Percentiles rank a stretch among this genome's conserved stretches.
These are phyloP conservation scores for Fusarium sp. DNA, from an alignment of 2,329 filamentous ascomycete species.

Conservation along the genomic window DNA sequence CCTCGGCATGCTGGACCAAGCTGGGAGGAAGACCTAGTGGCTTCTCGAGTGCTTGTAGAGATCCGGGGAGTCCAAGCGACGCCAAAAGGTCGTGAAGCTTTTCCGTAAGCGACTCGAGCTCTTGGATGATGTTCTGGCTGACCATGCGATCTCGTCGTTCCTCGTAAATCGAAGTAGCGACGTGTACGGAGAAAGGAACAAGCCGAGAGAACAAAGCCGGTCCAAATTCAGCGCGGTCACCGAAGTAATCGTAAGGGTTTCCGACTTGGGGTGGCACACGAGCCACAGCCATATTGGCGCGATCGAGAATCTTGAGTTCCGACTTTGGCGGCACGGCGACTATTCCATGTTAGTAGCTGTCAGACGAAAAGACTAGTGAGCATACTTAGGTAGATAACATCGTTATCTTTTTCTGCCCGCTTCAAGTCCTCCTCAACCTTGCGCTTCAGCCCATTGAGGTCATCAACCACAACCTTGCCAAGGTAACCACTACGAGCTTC, in stretches of 20 bases:
- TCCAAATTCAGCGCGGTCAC: slow-evolving; percentile 84
- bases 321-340: slow-evolving; percentile 87
- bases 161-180: slow-evolving; percentile 95
- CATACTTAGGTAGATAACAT: slow-evolving; percentile 89
- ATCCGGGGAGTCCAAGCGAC: slow-evolving; percentile 89
- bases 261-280: slow-evolving; percentile 85
- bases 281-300: slow-evolving; percentile 88
- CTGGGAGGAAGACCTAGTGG: slow-evolving; percentile 89
- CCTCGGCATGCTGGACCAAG: slow-evolving; percentile 90
- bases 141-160: slow-evolving; percentile 91
- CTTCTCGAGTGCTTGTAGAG: slow-evolving; percentile 93
- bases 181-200: slow-evolving; percentile 94
- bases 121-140: slow-evolving; percentile 86
- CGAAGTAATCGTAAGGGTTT: slow-evolving; percentile 83
- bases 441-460: slow-evolving; percentile 85
- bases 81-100: slow-evolving; percentile 83
- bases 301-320: slow-evolving; percentile 85
- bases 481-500: slow-evolving; percentile 81
- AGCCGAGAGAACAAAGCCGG: slow-evolving; percentile 89
- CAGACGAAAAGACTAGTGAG: not conserved
- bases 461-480: slow-evolving; percentile 83
- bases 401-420: slow-evolving; percentile 94
- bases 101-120: slow-evolving; percentile 84
- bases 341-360: slow-evolving; percentile 53
- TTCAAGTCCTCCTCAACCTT: slow-evolving; percentile 89